A percentile compares a stretch with the other conserved stretches of the same genome.
phyloP scores from a whole-genome alignment of 1,284 basidiomycete species.

The Neolentinus lepideus region DNA sequence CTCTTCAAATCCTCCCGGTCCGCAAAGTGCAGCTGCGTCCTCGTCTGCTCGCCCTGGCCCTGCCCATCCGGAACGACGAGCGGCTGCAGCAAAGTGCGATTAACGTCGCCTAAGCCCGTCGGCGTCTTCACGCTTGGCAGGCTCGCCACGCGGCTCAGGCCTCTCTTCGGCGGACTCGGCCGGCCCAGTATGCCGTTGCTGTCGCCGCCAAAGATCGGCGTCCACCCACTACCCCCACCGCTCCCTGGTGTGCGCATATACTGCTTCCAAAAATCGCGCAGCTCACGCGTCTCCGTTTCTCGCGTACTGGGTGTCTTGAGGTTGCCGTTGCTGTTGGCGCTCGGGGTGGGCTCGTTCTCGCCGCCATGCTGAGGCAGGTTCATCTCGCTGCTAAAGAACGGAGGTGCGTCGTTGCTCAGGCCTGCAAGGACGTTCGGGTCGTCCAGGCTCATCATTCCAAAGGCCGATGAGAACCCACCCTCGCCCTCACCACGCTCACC shows the following conservation, averaged over 20 bases:
- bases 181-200: constrained; percentile 9
- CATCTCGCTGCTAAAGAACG: constrained; percentile 47
- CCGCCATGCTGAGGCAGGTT: constrained; percentile 5
- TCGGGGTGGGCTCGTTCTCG: not conserved
- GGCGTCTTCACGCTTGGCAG: constrained; percentile 64
- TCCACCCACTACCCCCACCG: constrained; percentile 21
- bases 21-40: constrained; percentile 28
- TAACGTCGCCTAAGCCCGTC: constrained; percentile 18
- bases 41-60: constrained; percentile 16
- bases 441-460: constrained; percentile 66
- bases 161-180: constrained; percentile 18
- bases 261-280: constrained; percentile 68
- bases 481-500: constrained; percentile 10
- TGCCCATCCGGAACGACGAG: constrained; percentile 4
- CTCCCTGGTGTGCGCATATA: constrained; percentile 67
- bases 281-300: constrained; percentile 45
- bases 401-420: constrained; percentile 43
- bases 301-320: constrained; percentile 22
- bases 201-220: constrained; percentile 8
- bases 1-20: constrained; percentile 52
- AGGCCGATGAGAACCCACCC: constrained; percentile 55
- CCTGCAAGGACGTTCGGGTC: constrained; percentile 59
- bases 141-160: constrained; percentile 52
- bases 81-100: not conserved
- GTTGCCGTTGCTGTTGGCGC: not conserved